A percentile compares a stretch with the other conserved stretches of the same genome.
Evolutionary conservation across 73 alveolate species (phyloP).

Genomic region (Effrenium voratum): DNA sequence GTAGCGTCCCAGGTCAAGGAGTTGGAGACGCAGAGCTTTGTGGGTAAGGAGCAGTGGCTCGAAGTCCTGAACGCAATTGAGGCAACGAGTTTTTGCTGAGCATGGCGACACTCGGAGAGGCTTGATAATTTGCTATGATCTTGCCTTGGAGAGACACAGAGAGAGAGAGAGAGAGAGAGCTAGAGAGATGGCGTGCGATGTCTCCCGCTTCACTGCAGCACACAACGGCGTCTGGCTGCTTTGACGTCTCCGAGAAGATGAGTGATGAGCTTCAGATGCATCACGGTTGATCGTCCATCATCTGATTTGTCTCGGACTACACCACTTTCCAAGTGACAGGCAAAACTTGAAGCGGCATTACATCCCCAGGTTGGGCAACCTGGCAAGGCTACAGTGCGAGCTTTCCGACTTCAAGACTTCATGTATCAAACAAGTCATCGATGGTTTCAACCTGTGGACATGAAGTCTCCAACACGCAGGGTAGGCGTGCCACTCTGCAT

Average conservation of each 20-base stretch:
- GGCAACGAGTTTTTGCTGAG: neutral
- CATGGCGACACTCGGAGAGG: no score
- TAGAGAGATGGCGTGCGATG: neutral
- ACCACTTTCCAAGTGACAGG: no score
- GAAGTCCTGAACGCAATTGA: slow-evolving; percentile 51
- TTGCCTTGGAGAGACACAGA: neutral
- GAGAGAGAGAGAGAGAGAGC: neutral
- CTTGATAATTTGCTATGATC: no score
- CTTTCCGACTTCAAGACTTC: no score
- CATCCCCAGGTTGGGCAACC: no score
- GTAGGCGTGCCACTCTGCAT: no score
- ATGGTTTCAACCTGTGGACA: no score
- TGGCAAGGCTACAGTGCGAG: no score
- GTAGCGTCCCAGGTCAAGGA: neutral
- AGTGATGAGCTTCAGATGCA: neutral
- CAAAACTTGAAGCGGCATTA: no score
- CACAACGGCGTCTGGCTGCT: slow-evolving; percentile 42
- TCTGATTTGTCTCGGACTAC: neutral
- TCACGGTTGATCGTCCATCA: neutral
- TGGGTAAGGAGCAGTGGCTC: slow-evolving; percentile 11
- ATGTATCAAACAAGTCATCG: no score
- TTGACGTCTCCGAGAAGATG: slow-evolving; percentile 42
- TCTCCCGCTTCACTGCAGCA: neutral
- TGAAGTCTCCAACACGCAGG: no score
- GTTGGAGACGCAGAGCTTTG: neutral